Evolutionary conservation across 2,329 filamentous ascomycete species (phyloP).

Genomic region (Ceratocystis eucalypticola): DNA sequence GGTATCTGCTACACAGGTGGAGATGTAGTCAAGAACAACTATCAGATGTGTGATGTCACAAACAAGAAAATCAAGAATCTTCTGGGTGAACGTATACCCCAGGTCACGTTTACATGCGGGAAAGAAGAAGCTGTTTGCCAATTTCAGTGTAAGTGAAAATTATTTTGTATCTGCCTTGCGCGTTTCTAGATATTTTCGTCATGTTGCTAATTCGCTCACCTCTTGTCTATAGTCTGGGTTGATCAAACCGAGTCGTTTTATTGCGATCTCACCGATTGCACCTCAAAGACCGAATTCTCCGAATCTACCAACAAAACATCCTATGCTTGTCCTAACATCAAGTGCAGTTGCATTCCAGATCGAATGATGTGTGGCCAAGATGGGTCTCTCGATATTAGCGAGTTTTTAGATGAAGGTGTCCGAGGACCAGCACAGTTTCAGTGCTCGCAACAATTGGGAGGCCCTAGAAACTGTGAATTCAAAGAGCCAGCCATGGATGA

Average conservation of each 20-base stretch:
- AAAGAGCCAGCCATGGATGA: conserved; percentile 86
- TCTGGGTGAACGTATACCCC: conserved; percentile 69
- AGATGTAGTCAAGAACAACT: conserved; percentile 83
- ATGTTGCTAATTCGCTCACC: neutral
- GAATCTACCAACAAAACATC: conserved; percentile 63
- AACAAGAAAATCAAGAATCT: conserved; percentile 86
- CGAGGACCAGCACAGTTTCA: conserved; percentile 77
- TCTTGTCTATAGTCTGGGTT: conserved; percentile 63
- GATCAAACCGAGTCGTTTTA: conserved; percentile 92
- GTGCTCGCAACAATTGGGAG: conserved; percentile 53
- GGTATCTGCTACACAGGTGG: conserved; percentile 89
- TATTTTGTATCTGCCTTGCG: neutral
- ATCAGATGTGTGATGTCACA: conserved; percentile 95
- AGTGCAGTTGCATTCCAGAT: conserved; percentile 76
- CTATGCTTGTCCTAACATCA: conserved; percentile 73
- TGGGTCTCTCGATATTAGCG: conserved; percentile 80
- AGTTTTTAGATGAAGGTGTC: conserved; percentile 73
- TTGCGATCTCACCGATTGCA: conserved; percentile 73
- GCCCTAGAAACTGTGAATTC: conserved; percentile 59
- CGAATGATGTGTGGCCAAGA: conserved; percentile 89
- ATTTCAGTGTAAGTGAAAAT: conserved; percentile 63
- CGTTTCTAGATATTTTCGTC: neutral
- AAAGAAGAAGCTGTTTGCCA: conserved; percentile 64
- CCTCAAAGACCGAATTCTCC: conserved; percentile 54
- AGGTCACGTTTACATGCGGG: conserved; percentile 90